A percentile compares a stretch with the other conserved stretches of the same genome.
These are phyloP conservation scores for Shiraia bambusicola DNA, from an alignment of 2,329 filamentous ascomycete species.

Conservation along the genomic window DNA sequence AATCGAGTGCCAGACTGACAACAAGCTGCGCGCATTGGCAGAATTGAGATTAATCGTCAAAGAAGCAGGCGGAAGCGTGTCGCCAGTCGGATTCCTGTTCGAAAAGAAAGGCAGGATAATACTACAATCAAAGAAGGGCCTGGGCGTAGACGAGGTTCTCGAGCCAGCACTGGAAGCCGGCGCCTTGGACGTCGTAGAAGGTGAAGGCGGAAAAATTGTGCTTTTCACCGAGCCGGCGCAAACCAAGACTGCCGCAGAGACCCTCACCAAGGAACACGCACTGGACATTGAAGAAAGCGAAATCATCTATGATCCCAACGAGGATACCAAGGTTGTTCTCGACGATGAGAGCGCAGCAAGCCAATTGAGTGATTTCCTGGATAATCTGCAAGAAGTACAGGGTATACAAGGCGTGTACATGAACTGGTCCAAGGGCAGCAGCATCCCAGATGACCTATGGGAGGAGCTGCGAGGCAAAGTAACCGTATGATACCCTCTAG, in stretches of 20 bases:
- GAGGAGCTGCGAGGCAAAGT: slow-evolving; percentile 42
- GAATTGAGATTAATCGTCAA: slow-evolving; percentile 74
- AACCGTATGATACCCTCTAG: slow-evolving; percentile 26
- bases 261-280: slow-evolving; percentile 62
- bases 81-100: slow-evolving; percentile 82
- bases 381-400: slow-evolving; percentile 66
- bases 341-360: slow-evolving; percentile 59
- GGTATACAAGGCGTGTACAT: slow-evolving; percentile 79
- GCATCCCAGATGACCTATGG: slow-evolving; percentile 43
- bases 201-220: slow-evolving; percentile 69
- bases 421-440: slow-evolving; percentile 56
- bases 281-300: slow-evolving; percentile 72
- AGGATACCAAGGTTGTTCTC: slow-evolving; percentile 70
- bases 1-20: slow-evolving; percentile 84
- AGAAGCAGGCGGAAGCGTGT: slow-evolving; percentile 66
- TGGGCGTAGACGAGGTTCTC: slow-evolving; percentile 69
- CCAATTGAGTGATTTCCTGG: slow-evolving; percentile 61
- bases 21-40: slow-evolving; percentile 69
- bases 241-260: slow-evolving; percentile 64
- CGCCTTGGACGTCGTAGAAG: slow-evolving; percentile 69
- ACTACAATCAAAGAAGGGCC: slow-evolving; percentile 61
- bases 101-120: slow-evolving; percentile 74
- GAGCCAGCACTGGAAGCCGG: slow-evolving; percentile 84
- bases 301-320: slow-evolving; percentile 82
- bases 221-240: slow-evolving; percentile 69